Evolutionary conservation across 768 basidiomycete genomes (phyloP).

Genomic region (Myochromella boudieri): DNA sequence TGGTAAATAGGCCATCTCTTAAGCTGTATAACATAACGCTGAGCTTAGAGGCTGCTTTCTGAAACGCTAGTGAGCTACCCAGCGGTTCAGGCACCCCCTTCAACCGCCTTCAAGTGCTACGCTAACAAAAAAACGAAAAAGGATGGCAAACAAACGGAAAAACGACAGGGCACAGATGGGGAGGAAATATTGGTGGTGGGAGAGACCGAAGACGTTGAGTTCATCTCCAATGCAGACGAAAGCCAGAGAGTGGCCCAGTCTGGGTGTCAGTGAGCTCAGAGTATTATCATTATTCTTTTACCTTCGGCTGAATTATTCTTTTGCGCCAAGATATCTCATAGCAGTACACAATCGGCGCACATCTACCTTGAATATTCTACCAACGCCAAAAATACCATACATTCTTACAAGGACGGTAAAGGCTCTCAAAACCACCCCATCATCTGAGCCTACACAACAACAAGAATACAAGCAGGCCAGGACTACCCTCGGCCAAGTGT

Average conservation of each 20-base stretch:
- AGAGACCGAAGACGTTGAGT: constrained; percentile 84
- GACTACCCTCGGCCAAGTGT: constrained; percentile 84
- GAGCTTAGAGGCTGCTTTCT: too few species aligned
- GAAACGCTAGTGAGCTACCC: constrained; percentile 66
- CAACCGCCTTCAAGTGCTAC: constrained; percentile 66
- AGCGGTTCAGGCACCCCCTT: constrained; percentile 53
- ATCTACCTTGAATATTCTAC: constrained; percentile 65
- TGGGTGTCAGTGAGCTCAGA: constrained; percentile 68
- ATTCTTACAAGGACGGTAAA: constrained; percentile 81
- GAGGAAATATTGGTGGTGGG: constrained; percentile 63
- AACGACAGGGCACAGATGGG: constrained; percentile 23
- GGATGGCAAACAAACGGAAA: constrained; percentile 16
- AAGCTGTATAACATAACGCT: too few species aligned
- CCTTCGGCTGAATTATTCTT: background rate
- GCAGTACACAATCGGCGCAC: constrained; percentile 81
- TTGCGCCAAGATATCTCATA: constrained; percentile 68
- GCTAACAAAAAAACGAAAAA: constrained; percentile 34
- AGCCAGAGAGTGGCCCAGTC: constrained; percentile 44
- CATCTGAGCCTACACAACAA: constrained; percentile 46
- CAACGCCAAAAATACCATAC: constrained; percentile 62
- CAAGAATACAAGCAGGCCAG: constrained; percentile 65
- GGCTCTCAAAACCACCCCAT: constrained; percentile 66
- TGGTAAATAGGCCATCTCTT: constrained; percentile 23
- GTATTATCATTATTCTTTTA: background rate
- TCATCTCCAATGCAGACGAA: constrained; percentile 64